A percentile compares a stretch with the other conserved stretches of the same genome.
These are phyloP conservation scores for Moniliella sp. DNA, from an alignment of 1,284 basidiomycete species.

Conservation along the genomic window DNA sequence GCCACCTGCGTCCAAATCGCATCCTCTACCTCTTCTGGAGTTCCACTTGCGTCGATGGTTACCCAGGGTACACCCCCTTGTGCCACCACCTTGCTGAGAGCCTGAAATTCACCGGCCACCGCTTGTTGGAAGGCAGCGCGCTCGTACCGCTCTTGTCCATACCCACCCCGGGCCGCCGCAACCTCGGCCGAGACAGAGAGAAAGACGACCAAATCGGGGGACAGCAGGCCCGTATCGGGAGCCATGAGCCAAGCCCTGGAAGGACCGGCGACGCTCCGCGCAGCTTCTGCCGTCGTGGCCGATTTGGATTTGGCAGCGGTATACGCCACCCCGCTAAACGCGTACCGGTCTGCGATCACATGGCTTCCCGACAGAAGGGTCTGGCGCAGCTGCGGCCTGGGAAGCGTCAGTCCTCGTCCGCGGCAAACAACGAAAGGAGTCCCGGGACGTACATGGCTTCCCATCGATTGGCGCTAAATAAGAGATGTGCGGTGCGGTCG, in stretches of 20 bases:
- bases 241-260: conserved; percentile 75
- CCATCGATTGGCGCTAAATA: conserved; percentile 94
- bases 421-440: neutral
- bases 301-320: conserved; percentile 49
- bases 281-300: conserved; percentile 14
- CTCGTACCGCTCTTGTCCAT: conserved; percentile 57
- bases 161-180: conserved; percentile 57
- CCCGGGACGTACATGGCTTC: conserved; percentile 53
- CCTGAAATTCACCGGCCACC: too few relatives aligned
- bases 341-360: conserved; percentile 77
- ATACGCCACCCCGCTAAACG: conserved; percentile 88
- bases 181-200: conserved; percentile 56
- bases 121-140: too few relatives aligned
- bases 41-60: too few relatives aligned
- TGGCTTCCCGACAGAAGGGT: conserved; percentile 48
- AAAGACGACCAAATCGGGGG: conserved; percentile 71
- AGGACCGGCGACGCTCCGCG: conserved; percentile 41
- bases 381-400: conserved; percentile 39
- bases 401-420: too few relatives aligned
- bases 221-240: conserved; percentile 64
- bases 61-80: too few relatives aligned
- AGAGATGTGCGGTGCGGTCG: conserved; percentile 71
- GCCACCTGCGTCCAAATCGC: too few relatives aligned
- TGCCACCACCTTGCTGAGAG: too few relatives aligned
- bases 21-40: too few relatives aligned